A percentile compares a stretch with the other conserved stretches of the same genome.
Evolutionary conservation across 768 basidiomycete genomes (phyloP).

Genomic region (Termitomyces titanicus): DNA sequence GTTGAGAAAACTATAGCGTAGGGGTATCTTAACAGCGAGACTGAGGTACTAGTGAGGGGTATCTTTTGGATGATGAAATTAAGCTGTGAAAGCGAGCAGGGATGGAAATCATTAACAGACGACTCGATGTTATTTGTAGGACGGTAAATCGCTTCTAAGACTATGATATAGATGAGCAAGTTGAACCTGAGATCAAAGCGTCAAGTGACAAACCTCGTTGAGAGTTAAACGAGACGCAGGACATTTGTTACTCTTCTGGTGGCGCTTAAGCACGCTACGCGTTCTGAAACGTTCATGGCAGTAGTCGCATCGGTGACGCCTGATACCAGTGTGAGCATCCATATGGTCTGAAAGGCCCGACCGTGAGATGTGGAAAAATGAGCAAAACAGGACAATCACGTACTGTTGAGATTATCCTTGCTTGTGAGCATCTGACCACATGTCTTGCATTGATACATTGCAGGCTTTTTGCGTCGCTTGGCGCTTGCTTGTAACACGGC

Average conservation of each 20-base stretch:
- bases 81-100: not conserved
- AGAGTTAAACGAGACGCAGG: slow-evolving; percentile 3
- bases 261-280: slow-evolving; percentile 17
- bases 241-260: slow-evolving; percentile 17
- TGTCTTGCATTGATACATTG: not conserved
- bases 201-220: slow-evolving; percentile 1
- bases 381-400: not conserved
- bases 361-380: not conserved
- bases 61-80: not conserved
- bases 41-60: not conserved
- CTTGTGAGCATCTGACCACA: slow-evolving; percentile 15
- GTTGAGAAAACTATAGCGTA: not conserved
- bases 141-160: not conserved
- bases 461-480: slow-evolving; percentile 13
- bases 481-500: slow-evolving; percentile 15
- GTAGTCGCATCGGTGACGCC: slow-evolving; percentile 11
- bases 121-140: not conserved
- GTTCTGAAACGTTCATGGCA: slow-evolving; percentile 16
- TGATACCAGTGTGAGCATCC: slow-evolving; percentile 12
- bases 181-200: not conserved
- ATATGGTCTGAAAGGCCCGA: slow-evolving; percentile 7
- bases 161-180: not conserved
- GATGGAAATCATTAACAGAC: not conserved
- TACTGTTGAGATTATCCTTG: slow-evolving; percentile 16
- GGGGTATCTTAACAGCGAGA: not conserved